Conservation (phyloP, 805 yeast species). For the Saturnispora kantuleensis region DNA sequence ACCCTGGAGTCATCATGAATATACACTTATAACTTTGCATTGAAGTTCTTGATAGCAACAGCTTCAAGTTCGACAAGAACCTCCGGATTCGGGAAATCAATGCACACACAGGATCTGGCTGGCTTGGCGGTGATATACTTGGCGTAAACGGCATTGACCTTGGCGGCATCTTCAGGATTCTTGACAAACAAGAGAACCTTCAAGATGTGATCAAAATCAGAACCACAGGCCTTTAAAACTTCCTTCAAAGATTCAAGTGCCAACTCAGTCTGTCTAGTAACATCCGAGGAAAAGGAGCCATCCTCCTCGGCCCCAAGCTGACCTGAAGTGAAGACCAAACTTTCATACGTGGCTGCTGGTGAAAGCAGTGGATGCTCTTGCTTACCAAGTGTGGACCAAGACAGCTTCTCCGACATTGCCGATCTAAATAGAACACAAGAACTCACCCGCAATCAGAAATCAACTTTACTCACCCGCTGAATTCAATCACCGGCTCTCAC, state of each 20-base stretch:
- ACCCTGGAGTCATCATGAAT: neutral
- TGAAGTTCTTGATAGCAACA: conserved; percentile 26
- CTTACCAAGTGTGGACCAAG: conserved; percentile 4
- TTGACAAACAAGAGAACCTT: conserved; percentile 42
- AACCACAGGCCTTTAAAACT: conserved; percentile 35
- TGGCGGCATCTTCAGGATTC: conserved; percentile 33
- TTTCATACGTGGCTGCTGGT: conserved; percentile 12
- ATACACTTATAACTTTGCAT: conserved; percentile 5
- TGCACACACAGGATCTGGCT: conserved; percentile 44
- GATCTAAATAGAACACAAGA: too few relatives aligned
- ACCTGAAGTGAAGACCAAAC: conserved; percentile 21
- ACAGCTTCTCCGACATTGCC: neutral
- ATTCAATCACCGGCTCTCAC: too few relatives aligned
- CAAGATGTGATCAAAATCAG: conserved; percentile 35
- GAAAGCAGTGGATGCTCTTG: conserved; percentile 11
- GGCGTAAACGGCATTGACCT: conserved; percentile 37
- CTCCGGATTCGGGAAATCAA: conserved; percentile 39
- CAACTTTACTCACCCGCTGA: too few relatives aligned
- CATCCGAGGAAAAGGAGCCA: conserved; percentile 32
- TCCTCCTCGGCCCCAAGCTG: conserved; percentile 21
- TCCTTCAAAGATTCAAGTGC: conserved; percentile 36
- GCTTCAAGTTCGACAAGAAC: conserved; percentile 45
- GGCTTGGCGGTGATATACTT: conserved; percentile 39
- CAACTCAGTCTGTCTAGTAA: conserved; percentile 36
- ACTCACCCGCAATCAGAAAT: too few relatives aligned